Evolutionary conservation across 345 rosid genomes (phyloP).

Genomic region (Orychophragmus violaceus): DNA sequence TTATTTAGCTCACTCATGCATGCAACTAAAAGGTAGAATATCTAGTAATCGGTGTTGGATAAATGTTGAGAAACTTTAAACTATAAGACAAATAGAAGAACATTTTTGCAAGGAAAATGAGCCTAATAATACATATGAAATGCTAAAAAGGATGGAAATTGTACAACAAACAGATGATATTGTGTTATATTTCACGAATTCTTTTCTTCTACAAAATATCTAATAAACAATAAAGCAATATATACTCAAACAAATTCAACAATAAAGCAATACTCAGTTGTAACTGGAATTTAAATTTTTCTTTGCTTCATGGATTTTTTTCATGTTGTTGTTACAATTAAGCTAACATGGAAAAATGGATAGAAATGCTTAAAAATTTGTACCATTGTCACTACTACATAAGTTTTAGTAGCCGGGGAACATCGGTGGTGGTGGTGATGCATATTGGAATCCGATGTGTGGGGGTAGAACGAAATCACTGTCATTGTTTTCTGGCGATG

Average conservation of each 20-base stretch:
- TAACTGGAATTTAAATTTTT: background rate
- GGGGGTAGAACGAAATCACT: slow-evolving; percentile 38
- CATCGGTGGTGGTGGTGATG: slow-evolving; percentile 64
- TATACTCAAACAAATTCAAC: no score
- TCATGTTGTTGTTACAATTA: background rate
- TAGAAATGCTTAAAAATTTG: background rate
- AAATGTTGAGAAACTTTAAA: background rate
- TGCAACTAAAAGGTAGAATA: no score
- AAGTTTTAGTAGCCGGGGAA: slow-evolving; percentile 46
- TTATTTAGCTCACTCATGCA: no score
- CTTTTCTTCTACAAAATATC: background rate
- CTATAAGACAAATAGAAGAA: background rate
- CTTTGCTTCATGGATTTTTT: background rate
- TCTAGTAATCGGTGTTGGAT: background rate
- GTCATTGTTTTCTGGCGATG: slow-evolving; percentile 1
- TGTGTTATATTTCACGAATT: background rate
- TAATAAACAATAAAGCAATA: background rate
- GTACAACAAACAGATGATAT: background rate
- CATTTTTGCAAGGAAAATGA: background rate
- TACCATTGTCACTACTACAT: background rate
- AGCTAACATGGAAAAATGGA: background rate
- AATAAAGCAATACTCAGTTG: slow-evolving; percentile 4
- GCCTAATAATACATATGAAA: background rate
- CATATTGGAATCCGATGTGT: slow-evolving; percentile 42
- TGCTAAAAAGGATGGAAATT: background rate